Base-by-base conservation (phyloP, 495 filamentous ascomycete species). In the Jackrogersella minutella region DNA sequence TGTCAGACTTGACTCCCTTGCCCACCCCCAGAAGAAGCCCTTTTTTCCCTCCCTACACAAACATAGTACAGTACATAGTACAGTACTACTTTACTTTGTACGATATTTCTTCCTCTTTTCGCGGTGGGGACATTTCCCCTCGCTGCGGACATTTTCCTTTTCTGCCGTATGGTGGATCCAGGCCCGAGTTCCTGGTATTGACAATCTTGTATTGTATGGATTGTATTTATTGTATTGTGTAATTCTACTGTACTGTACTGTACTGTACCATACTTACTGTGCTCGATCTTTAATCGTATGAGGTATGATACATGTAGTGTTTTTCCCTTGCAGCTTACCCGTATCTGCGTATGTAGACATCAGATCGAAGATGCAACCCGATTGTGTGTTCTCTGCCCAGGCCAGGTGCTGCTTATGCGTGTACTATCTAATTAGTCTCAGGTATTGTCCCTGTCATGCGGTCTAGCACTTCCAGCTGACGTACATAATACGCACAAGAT, bases 141-240 rank as follows among this genome's bases (percentile, higher is more conserved):
- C 37, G 44, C 17, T 28, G 44, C 21, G 53, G 43, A 57, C 14
- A 64, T 30, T 56, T 64, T 50, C 37, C 36, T 57, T 51, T 41
- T 44, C 43, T 41, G 46, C 16, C 24, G 10, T 60, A 34, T 14
- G 33, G 51, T 63, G 59, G 66, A 56, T 50, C 41, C 54, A 51
- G 28, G 50, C 34, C 66, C 59, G 26, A 59, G 44, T 63, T 58
- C 60, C 50, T 58, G 66, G 66, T 63, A 58, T 43, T 40, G 26
- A 31, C 16, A 14, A 36, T 58, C 44, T 19, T 14, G 37, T 55
- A 37, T 8, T 51, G 9, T 22, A 3, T 10, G 4, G 3, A 7
- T 3, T 30, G 7, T 30, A 7, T 30, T 3, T 7, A 30, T 30
- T 7, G 26, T 30, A 30, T 30, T 3, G 3, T 3, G 26, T 30